A percentile compares a stretch with the other conserved stretches of the same genome.
phyloP scores from a whole-genome alignment of 2,329 filamentous ascomycete species.

The Fusarium citri region DNA sequence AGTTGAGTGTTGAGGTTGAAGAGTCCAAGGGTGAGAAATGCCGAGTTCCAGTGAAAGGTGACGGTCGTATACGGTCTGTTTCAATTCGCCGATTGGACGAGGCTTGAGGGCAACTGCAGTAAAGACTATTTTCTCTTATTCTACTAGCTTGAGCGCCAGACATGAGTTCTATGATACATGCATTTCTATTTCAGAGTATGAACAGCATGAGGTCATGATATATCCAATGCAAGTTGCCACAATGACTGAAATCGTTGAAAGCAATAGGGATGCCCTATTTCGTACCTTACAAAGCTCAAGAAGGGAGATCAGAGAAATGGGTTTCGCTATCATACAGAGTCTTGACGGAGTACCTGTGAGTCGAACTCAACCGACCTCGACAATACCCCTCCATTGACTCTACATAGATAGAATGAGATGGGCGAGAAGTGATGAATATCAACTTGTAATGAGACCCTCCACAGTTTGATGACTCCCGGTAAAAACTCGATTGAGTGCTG shows the following conservation, averaged over 20 bases:
- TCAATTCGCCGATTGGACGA: constrained; percentile 30
- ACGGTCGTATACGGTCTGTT: constrained; percentile 62
- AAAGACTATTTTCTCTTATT: background rate
- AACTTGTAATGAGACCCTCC: background rate
- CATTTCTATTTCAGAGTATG: background rate
- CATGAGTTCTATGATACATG: constrained; percentile 18
- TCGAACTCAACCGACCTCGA: background rate
- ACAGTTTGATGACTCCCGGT: background rate
- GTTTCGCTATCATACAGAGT: background rate
- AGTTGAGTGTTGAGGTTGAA: constrained; percentile 39
- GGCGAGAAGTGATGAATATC: background rate
- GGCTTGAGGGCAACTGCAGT: background rate
- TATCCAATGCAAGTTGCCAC: constrained; percentile 13
- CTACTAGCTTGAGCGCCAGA: background rate
- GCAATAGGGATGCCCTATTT: background rate
- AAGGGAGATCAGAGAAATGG: background rate
- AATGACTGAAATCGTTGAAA: background rate
- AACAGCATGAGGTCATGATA: constrained; percentile 19
- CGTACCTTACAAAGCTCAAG: background rate
- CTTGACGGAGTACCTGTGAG: background rate
- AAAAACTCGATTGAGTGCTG: background rate
- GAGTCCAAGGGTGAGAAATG: constrained; percentile 14
- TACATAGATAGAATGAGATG: background rate
- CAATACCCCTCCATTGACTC: background rate
- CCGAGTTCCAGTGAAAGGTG: constrained; percentile 57